These are phyloP conservation scores for Trichoderma parareesei DNA, from an alignment of 495 filamentous ascomycete species.

Conservation along the genomic window DNA sequence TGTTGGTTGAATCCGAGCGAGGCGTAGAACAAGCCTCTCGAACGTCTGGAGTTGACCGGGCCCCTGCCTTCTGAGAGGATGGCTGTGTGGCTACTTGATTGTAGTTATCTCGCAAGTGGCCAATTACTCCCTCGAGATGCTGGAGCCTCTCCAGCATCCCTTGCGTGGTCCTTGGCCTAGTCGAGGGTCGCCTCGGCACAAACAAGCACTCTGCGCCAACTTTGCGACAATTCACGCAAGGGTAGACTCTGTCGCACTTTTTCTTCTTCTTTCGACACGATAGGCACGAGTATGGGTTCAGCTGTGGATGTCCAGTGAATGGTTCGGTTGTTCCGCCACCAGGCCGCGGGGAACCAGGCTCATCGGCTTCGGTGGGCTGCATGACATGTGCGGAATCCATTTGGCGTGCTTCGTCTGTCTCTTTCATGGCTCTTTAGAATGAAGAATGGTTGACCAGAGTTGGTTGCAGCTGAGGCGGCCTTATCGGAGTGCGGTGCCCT, in stretches of 20 bases:
- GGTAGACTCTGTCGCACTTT: conserved; percentile 73
- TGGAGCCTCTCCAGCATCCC: neutral
- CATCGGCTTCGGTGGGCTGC: neutral
- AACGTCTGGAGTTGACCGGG: neutral
- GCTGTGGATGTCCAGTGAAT: conserved; percentile 23
- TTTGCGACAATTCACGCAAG: conserved; percentile 77
- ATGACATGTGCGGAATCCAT: neutral
- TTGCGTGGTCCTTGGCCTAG: neutral
- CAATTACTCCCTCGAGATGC: neutral
- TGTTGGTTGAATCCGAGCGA: neutral
- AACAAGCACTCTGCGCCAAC: conserved; percentile 75
- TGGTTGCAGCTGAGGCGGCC: neutral
- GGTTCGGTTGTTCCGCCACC: neutral
- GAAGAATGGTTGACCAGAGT: neutral
- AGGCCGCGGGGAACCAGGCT: neutral
- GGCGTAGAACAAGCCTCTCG: neutral
- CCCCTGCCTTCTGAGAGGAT: neutral
- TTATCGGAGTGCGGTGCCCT: neutral
- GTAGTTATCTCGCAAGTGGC: neutral
- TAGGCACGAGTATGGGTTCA: conserved; percentile 69
- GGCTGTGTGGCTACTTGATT: neutral
- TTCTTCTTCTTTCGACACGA: conserved; percentile 81
- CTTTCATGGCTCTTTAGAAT: neutral
- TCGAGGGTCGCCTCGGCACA: conserved; percentile 8
- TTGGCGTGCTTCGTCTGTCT: neutral